These are phyloP conservation scores for Clarkia xantiana DNA, from an alignment of 345 rosid species.

Conservation along the genomic window DNA sequence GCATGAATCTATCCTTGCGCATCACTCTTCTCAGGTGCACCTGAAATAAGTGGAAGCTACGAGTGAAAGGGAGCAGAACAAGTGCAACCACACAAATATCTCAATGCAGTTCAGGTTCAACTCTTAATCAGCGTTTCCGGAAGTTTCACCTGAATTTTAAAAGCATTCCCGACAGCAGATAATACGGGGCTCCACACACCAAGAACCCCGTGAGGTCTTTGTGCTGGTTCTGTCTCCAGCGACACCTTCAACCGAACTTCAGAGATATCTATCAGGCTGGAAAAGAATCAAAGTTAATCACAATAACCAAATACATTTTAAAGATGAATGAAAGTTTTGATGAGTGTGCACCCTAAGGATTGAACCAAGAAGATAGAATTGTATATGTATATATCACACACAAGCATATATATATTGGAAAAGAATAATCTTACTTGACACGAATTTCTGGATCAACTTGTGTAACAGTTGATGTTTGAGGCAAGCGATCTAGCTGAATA, in stretches of 20 bases:
- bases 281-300: slow-evolving; percentile 11
- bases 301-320: background rate
- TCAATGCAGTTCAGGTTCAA: background rate
- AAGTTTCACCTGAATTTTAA: slow-evolving; percentile 76
- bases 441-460: slow-evolving; percentile 96
- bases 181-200: slow-evolving; percentile 96
- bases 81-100: no score
- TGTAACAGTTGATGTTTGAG: slow-evolving; percentile 51
- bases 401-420: background rate
- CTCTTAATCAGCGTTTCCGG: background rate
- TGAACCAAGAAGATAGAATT: background rate
- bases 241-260: slow-evolving; percentile 81
- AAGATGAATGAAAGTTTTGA: background rate
- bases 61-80: background rate
- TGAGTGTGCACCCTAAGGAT: no score
- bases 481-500: slow-evolving; percentile 69
- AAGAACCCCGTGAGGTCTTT: slow-evolving; percentile 84
- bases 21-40: slow-evolving; percentile 92
- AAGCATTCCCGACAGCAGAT: slow-evolving; percentile 95
- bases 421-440: slow-evolving; percentile 44
- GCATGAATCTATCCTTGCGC: slow-evolving; percentile 79
- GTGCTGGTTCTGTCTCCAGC: slow-evolving; percentile 76
- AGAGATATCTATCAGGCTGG: slow-evolving; percentile 89
- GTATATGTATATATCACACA: no score
- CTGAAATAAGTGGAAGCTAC: slow-evolving; percentile 20